Evolutionary conservation across 2,329 filamentous ascomycete genomes (phyloP).

Genomic region (Fusarium continuum): DNA sequence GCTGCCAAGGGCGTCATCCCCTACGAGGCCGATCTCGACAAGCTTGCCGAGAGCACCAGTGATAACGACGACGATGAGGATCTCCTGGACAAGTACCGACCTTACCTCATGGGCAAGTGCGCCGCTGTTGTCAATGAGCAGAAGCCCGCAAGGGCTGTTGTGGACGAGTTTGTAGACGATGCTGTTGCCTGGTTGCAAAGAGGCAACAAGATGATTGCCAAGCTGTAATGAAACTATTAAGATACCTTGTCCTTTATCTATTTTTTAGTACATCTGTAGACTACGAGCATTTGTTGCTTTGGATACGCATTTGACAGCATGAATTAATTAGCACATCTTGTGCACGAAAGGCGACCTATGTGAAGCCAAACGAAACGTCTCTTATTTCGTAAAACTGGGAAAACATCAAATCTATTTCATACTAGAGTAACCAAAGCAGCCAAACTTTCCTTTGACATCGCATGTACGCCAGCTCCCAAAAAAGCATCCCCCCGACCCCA

Average conservation of each 20-base stretch:
- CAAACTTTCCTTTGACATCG: constrained; percentile 46
- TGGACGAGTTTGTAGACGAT: constrained; percentile 92
- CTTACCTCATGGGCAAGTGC: constrained; percentile 96
- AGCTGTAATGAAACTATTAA: constrained; percentile 63
- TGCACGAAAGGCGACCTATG: background rate
- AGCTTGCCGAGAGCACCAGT: constrained; percentile 70
- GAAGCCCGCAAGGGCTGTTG: constrained; percentile 88
- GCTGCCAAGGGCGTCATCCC: constrained; percentile 90
- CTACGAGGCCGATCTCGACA: constrained; percentile 93
- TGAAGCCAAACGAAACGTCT: constrained; percentile 1
- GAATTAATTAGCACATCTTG: background rate
- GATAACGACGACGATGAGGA: constrained; percentile 81
- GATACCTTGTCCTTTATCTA: constrained; percentile 16
- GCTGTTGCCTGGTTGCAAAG: constrained; percentile 76
- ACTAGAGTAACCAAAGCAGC: constrained; percentile 44
- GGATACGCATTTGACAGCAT: constrained; percentile 8
- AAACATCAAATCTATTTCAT: constrained; percentile 47
- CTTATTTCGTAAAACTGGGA: constrained; percentile 23
- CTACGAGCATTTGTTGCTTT: constrained; percentile 34
- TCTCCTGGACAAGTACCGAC: constrained; percentile 87
- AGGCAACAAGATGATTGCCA: constrained; percentile 74
- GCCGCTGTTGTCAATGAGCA: constrained; percentile 93
- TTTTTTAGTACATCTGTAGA: constrained; percentile 38
- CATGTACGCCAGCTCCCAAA: constrained; percentile 46
- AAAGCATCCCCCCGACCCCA: constrained; percentile 39